Percentiles rank a stretch among this genome's conserved stretches.
These are phyloP conservation scores for Tuber magnatum DNA, from an alignment of 495 filamentous ascomycete species.

Conservation along the genomic window DNA sequence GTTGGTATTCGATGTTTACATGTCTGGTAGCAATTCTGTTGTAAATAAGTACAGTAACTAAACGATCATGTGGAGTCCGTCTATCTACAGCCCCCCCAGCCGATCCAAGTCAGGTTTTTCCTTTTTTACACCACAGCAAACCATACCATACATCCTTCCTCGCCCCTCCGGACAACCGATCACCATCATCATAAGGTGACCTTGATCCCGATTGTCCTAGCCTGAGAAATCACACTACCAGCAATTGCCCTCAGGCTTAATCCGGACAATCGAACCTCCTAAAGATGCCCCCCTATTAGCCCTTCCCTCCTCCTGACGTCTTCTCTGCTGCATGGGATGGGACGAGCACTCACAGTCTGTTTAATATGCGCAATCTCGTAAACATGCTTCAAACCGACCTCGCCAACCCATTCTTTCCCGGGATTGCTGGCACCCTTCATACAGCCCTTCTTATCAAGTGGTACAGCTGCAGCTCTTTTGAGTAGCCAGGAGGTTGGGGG, in stretches of 20 bases:
- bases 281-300: constrained; percentile 19
- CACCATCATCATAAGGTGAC: constrained; percentile 55
- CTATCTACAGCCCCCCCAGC: not conserved
- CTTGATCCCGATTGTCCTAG: constrained; percentile 77
- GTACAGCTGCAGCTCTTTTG: constrained; percentile 70
- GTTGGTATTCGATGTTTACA: not conserved
- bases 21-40: not conserved
- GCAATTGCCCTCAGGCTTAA: constrained; percentile 72
- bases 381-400: constrained; percentile 85
- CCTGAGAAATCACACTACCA: constrained; percentile 77
- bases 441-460: constrained; percentile 64
- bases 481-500: constrained; percentile 85
- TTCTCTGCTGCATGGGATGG: not conserved
- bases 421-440: constrained; percentile 70
- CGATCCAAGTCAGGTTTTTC: not conserved
- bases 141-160: not conserved
- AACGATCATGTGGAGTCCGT: not conserved
- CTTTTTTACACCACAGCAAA: not conserved
- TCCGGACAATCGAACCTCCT: constrained; percentile 72
- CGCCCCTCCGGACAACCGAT: not conserved
- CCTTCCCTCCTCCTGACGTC: not conserved
- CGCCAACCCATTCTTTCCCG: constrained; percentile 71
- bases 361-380: constrained; percentile 99
- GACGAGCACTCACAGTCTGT: constrained; percentile 45
- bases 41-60: not conserved